Evolutionary conservation across 306 rosid genomes (phyloP).

Genomic region (Malus asiatica): DNA sequence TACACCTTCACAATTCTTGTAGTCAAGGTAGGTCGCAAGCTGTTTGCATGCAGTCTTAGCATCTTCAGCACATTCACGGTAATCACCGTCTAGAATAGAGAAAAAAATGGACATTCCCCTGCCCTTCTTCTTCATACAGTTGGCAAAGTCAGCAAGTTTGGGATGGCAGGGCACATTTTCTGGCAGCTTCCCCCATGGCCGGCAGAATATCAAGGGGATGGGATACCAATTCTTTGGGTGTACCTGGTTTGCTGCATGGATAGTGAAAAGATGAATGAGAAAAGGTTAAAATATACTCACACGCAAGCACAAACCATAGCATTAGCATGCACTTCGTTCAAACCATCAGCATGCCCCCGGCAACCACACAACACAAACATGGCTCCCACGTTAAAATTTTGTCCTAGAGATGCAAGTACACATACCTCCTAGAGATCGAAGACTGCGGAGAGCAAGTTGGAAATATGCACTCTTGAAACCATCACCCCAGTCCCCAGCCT

Average conservation of each 20-base stretch:
- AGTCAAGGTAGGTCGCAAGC: slow-evolving; percentile 82
- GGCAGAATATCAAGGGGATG: slow-evolving; percentile 89
- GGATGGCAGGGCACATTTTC: slow-evolving; percentile 99
- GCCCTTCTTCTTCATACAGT: slow-evolving; percentile 98
- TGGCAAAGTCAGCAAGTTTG: slow-evolving; percentile 96
- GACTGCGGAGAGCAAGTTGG: slow-evolving; percentile 97
- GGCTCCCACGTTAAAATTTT: not conserved
- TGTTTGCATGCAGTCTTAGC: slow-evolving; percentile 90
- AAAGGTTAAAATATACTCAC: not conserved
- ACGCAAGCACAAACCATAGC: not conserved
- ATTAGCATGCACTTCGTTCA: not conserved
- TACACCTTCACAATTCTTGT: slow-evolving; percentile 98
- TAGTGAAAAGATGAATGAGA: slow-evolving; percentile 7
- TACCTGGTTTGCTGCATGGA: slow-evolving; percentile 79
- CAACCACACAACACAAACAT: not conserved
- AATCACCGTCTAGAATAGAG: slow-evolving; percentile 91
- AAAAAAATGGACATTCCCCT: slow-evolving; percentile 97
- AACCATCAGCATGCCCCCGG: not conserved
- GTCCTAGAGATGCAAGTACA: not conserved
- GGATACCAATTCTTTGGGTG: slow-evolving; percentile 99
- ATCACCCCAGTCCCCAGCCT: slow-evolving; percentile 99
- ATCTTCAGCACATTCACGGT: slow-evolving; percentile 91
- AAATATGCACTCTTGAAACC: slow-evolving; percentile 99
- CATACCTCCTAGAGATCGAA: slow-evolving; percentile 93
- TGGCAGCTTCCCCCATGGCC: slow-evolving; percentile 98